Evolutionary conservation across 768 basidiomycete species (phyloP).

Genomic region (Rhizopogon rudus): DNA sequence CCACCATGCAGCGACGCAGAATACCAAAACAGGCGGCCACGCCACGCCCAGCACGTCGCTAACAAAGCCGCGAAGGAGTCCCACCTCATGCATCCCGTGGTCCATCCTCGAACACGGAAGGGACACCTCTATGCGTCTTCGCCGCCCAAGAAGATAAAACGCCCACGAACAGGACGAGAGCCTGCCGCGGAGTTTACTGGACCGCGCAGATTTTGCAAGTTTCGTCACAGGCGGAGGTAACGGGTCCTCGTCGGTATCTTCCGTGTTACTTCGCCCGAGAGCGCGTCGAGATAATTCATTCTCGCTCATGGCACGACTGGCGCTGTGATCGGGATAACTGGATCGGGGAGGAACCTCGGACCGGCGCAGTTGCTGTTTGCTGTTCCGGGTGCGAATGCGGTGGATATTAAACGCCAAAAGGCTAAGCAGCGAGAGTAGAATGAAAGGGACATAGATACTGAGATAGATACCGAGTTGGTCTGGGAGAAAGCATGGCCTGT

Average conservation of each 20-base stretch:
- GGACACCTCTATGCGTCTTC: slow-evolving; percentile 18
- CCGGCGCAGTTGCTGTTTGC: slow-evolving; percentile 5
- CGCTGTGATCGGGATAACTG: not conserved
- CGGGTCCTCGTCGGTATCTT: slow-evolving; percentile 5
- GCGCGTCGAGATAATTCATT: slow-evolving; percentile 8
- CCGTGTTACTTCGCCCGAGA: not conserved
- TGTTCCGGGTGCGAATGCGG: slow-evolving; percentile 10
- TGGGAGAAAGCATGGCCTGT: slow-evolving; percentile 74
- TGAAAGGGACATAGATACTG: slow-evolving; percentile 63
- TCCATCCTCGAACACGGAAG: slow-evolving; percentile 11
- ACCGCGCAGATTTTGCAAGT: slow-evolving; percentile 4
- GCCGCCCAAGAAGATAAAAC: slow-evolving; percentile 19
- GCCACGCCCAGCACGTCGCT: slow-evolving; percentile 29
- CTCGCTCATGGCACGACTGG: not conserved
- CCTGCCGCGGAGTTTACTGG: slow-evolving; percentile 8
- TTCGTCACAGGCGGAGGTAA: slow-evolving; percentile 11
- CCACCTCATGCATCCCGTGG: slow-evolving; percentile 12
- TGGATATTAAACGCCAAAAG: slow-evolving; percentile 29
- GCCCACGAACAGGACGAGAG: slow-evolving; percentile 14
- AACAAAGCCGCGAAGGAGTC: slow-evolving; percentile 24
- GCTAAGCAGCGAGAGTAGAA: slow-evolving; percentile 51
- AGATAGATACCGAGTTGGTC: slow-evolving; percentile 80
- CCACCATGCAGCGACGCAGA: slow-evolving; percentile 31
- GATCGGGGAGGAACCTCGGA: not conserved
- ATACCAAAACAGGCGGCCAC: slow-evolving; percentile 31